Conservation (phyloP, 1,139 yeast species). For the Candida neerlandica region DNA sequence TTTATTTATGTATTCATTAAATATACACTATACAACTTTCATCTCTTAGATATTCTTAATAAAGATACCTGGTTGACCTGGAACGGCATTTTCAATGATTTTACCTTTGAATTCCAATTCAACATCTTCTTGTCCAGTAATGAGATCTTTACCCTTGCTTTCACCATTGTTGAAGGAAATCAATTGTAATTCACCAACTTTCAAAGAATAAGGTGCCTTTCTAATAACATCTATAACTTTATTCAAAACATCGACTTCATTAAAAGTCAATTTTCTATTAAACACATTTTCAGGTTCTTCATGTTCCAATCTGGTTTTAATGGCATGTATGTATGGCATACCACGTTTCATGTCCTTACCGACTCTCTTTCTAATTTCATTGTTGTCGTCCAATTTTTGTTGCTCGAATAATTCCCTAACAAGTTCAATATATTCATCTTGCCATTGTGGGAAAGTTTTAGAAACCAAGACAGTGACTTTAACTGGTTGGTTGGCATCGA, state of each 20-base stretch:
- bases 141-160: conserved; percentile 60
- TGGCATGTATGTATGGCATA: conserved; percentile 90
- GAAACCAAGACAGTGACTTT: conserved; percentile 74
- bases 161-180: conserved; percentile 64
- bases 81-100: conserved; percentile 80
- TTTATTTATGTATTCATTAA: neutral
- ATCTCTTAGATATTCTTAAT: conserved; percentile 55
- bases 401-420: conserved; percentile 77
- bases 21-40: conserved; percentile 8
- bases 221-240: conserved; percentile 57
- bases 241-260: conserved; percentile 71
- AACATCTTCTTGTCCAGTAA: conserved; percentile 66
- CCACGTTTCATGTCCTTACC: conserved; percentile 91
- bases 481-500: conserved; percentile 74
- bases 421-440: conserved; percentile 79
- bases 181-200: conserved; percentile 55
- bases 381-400: conserved; percentile 62
- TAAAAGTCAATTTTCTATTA: conserved; percentile 81
- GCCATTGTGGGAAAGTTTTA: conserved; percentile 94
- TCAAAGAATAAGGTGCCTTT: conserved; percentile 67
- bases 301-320: conserved; percentile 73
- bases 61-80: conserved; percentile 90
- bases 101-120: conserved; percentile 64
- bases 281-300: conserved; percentile 79
- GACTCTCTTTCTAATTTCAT: conserved; percentile 59